Evolutionary conservation across 768 basidiomycete genomes (phyloP).

Genomic region (Tubosaeta sp.): DNA sequence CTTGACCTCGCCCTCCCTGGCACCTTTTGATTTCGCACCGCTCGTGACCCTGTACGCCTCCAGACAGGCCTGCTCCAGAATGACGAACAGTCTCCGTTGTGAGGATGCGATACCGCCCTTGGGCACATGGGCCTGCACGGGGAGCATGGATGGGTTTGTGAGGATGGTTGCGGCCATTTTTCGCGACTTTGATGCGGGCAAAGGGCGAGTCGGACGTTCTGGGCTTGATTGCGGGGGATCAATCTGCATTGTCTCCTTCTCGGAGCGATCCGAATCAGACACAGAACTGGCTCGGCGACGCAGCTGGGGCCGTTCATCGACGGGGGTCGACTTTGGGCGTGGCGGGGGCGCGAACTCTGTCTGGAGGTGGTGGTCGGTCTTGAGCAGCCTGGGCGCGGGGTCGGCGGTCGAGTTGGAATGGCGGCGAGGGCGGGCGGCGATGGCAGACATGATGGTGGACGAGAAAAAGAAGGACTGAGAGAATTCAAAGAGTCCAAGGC

Average conservation of each 20-base stretch:
- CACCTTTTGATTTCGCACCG: conserved; percentile 47
- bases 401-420: conserved; percentile 54
- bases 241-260: conserved; percentile 33
- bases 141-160: conserved; percentile 75
- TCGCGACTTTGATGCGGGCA: conserved; percentile 52
- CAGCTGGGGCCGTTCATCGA: conserved; percentile 51
- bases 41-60: conserved; percentile 88
- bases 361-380: conserved; percentile 18
- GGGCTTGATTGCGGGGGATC: conserved; percentile 18
- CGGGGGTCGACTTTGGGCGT: conserved; percentile 71
- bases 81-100: conserved; percentile 76
- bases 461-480: not conserved
- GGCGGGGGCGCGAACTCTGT: conserved; percentile 46
- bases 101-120: conserved; percentile 47
- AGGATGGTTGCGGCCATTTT: conserved; percentile 39
- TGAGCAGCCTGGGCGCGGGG: conserved; percentile 24
- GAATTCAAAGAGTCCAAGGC: not conserved
- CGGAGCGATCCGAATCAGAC: conserved; percentile 33
- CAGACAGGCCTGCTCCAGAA: conserved; percentile 91
- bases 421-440: conserved; percentile 47
- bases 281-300: conserved; percentile 42
- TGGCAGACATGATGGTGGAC: conserved; percentile 14
- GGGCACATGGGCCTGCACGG: conserved; percentile 74
- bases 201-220: conserved; percentile 61
- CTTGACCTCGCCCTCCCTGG: conserved; percentile 75